Base-by-base conservation (phyloP, 2,329 filamentous ascomycete species). In the Cladophialophora immunda region DNA sequence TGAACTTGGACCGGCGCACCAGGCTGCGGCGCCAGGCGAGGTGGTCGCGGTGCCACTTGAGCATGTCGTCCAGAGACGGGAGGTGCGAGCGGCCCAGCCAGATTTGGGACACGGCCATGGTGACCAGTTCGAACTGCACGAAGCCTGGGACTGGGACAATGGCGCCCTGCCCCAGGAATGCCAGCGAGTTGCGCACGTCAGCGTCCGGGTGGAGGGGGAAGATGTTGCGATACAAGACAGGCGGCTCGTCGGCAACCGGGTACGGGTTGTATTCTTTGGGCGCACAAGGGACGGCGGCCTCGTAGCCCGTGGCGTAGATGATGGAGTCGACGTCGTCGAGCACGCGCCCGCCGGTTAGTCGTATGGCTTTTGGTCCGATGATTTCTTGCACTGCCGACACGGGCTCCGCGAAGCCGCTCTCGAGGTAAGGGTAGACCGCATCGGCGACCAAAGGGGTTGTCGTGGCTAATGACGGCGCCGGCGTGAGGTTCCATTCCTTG, bases 71-170 rank as follows among this genome's bases (percentile, higher is more conserved):
- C 1, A 60, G 54, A 0, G 78, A 65, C 0, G 82, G 83, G 0
- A 85, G 76, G 0, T 57, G 25, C 0, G 77, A 77, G 2, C 73
- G 75, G 1, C 79, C 80, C 3, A 77, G 76, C 78, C 80, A 85
- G 17, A 83, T 73, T 62, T 84, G 81, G 0, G 80, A 78, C 5
- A 85, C 70, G 1, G 79, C 80, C 81, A 83, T 83, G 45, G 78
- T 74, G 4, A 77, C 78, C 41, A 85, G 73, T 65, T 85, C 83
- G 55, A 79, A 76, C 8, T 81, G 72, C 13, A 76, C 75, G 25
- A 79, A 77, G 67, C 80, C 62, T 75, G 78, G 77, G 57, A 76
- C 75, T 53, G 79, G 73, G 66, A 75, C n/a, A n/a, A n/a, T 73
- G 6, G 76, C 75, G 7, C 76, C 72, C 60, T 78, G 78, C 65